Percentiles rank a stretch among this genome's conserved stretches.
These are phyloP conservation scores for Beauveria sp. DNA, from an alignment of 2,329 filamentous ascomycete genomes.

Conservation along the genomic window DNA sequence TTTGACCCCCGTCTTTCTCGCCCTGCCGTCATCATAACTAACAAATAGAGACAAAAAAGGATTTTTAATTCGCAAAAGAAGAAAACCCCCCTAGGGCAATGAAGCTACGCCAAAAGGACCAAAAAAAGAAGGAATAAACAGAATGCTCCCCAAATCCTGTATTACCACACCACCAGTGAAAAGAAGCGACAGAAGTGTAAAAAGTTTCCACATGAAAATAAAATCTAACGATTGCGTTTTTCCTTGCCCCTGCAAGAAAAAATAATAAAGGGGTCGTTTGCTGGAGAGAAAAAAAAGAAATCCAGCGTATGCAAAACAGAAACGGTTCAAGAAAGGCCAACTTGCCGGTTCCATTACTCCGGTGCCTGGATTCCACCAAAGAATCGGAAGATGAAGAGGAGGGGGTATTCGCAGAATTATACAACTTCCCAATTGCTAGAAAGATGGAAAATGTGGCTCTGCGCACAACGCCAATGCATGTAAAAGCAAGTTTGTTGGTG, in stretches of 20 bases:
- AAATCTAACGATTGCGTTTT: neutral
- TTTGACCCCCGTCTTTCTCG: too few species aligned
- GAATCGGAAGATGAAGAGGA: neutral
- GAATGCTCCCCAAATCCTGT: neutral
- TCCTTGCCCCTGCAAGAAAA: neutral
- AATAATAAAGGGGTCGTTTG: neutral
- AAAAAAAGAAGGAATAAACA: slow-evolving; percentile 1
- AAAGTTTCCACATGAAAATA: neutral
- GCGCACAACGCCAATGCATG: slow-evolving; percentile 14
- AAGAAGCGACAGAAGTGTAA: neutral
- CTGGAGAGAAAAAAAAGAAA: neutral
- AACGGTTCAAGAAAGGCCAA: slow-evolving; percentile 3
- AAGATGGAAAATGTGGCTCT: neutral
- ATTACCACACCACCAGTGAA: slow-evolving; percentile 8
- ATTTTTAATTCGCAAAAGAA: too few species aligned
- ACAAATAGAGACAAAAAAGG: slow-evolving; percentile 14
- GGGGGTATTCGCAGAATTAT: neutral
- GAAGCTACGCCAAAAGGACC: neutral
- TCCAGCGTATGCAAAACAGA: neutral
- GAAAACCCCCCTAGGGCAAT: too few species aligned
- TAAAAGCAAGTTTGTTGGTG: neutral
- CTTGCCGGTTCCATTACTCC: neutral
- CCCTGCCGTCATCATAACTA: neutral
- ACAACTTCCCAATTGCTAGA: neutral
- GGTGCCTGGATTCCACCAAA: neutral